Base-by-base conservation (phyloP, 2,329 filamentous ascomycete genomes). In the Erysiphe pulchra region DNA sequence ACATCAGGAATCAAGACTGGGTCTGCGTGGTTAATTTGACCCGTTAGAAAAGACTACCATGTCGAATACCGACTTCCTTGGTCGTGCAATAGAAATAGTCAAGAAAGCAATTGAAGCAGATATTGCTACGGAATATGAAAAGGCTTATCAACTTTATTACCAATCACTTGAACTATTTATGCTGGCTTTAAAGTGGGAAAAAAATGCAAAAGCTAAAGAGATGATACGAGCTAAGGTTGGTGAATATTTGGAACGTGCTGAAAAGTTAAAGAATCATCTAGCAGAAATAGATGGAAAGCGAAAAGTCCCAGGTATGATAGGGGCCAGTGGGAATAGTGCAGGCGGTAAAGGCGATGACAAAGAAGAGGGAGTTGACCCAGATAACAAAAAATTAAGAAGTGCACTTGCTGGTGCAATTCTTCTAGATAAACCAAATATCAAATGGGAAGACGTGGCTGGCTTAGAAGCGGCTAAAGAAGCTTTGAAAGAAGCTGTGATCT, bases 171-270 rank as follows among this genome's bases (percentile, higher is more conserved):
- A 98, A 65, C 75, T 95, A 48, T 98, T 95, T 69, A 93, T 98
- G 81, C 80, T 95, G 50, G 90, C 90, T 32, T 71, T 98, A 49
- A 98, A 98, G 69, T 98, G 87, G 87, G 90, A 98, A 67, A 98
- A 95, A 73, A 95, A 94, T 65, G 77, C 81, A 51, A 87, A 86
- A 56, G 86, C 84, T 51, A 95, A 95, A 68, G 85, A 92, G 60
- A 92, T 93, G 73, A 94, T 98, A 62, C 80, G 90, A 54, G 76
- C 81, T 55, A 95, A 95, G 68, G 85, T 86, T 17, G 81, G 71
- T 55, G 87, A 94, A 60, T 98, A 98, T 69, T 93, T 98, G 80
- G 87, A 94, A 64, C 83, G 90, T 50, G 90, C 90, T 51, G 90
- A 98, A 68, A 95, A 95, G 67, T 74, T 98, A 52, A 98, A 98